phyloP scores from a whole-genome alignment of 2,329 filamentous ascomycete genomes.

The Neonectria magnoliae region DNA sequence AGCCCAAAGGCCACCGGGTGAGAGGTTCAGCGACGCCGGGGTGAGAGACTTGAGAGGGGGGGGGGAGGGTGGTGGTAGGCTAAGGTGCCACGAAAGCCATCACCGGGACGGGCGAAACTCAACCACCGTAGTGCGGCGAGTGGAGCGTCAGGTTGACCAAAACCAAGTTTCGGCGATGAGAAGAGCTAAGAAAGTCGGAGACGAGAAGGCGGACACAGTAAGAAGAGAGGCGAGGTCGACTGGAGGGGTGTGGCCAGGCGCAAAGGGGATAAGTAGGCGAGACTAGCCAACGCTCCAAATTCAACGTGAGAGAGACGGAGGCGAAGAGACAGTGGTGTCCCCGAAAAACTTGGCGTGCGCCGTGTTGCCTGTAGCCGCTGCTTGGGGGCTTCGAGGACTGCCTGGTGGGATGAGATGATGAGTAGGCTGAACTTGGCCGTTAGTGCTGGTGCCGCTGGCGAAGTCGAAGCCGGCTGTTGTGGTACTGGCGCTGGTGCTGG shows the following conservation, averaged over 20 bases:
- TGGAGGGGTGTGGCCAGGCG: conserved; percentile 36
- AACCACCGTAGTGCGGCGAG: conserved; percentile 42
- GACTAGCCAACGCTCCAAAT: conserved; percentile 32
- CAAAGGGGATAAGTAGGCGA: conserved; percentile 41
- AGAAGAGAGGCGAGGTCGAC: conserved; percentile 33
- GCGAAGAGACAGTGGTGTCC: conserved; percentile 19
- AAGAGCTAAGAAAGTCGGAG: conserved; percentile 37
- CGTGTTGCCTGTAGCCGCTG: conserved; percentile 35
- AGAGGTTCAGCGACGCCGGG: conserved; percentile 45
- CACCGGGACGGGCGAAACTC: conserved; percentile 43
- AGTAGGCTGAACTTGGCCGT: conserved; percentile 31
- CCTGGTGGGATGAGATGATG: conserved; percentile 29
- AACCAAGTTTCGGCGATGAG: conserved; percentile 34
- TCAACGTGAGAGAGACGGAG: conserved; percentile 25
- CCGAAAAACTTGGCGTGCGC: conserved; percentile 28
- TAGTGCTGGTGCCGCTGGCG: conserved; percentile 25
- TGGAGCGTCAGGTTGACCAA: conserved; percentile 40
- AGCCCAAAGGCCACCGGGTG: conserved; percentile 41
- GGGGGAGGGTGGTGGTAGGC: conserved; percentile 46
- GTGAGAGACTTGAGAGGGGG: conserved; percentile 43
- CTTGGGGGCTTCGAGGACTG: conserved; percentile 27
- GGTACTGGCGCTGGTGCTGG: conserved; percentile 34
- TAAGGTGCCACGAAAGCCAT: conserved; percentile 50
- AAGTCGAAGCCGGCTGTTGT: conserved; percentile 35
- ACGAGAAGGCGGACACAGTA: conserved; percentile 34